Conservation (phyloP, 2,329 filamentous ascomycete genomes). For the Aspergillus caelatus region DNA sequence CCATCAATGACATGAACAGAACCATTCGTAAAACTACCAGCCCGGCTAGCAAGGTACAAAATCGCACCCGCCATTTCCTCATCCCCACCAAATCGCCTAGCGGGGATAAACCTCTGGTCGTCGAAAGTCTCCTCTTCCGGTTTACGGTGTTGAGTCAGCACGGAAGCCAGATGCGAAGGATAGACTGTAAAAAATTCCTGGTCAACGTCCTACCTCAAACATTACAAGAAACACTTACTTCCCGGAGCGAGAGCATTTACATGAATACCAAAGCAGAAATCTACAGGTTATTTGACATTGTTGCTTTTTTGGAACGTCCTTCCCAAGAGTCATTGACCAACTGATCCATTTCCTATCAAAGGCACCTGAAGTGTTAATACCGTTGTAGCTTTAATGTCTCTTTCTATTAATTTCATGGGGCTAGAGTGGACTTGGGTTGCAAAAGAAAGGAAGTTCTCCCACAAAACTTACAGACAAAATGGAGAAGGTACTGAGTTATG, state of each 20-base stretch:
- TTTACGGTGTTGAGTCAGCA: constrained; percentile 4
- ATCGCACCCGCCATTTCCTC: constrained; percentile 55
- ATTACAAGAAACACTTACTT: constrained; percentile 13
- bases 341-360: too few relatives aligned
- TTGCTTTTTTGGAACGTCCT: too few relatives aligned
- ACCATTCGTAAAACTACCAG: constrained; percentile 59
- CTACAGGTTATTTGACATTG: too few relatives aligned
- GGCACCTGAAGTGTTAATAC: too few relatives aligned
- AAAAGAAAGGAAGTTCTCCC: too few relatives aligned
- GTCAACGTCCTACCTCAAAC: neutral
- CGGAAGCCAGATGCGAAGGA: constrained; percentile 7
- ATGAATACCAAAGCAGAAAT: too few relatives aligned
- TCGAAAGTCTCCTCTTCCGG: constrained; percentile 14
- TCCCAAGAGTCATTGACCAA: too few relatives aligned
- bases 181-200: neutral
- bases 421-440: too few relatives aligned
- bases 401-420: too few relatives aligned
- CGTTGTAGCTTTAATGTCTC: too few relatives aligned
- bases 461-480: too few relatives aligned
- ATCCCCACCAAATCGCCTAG: constrained; percentile 41
- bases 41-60: constrained; percentile 55
- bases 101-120: constrained; percentile 10
- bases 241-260: constrained; percentile 29
- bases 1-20: constrained; percentile 55
- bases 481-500: too few relatives aligned